phyloP scores from a whole-genome alignment of 805 yeast genomes.

The Hanseniaspora valbyensis region DNA sequence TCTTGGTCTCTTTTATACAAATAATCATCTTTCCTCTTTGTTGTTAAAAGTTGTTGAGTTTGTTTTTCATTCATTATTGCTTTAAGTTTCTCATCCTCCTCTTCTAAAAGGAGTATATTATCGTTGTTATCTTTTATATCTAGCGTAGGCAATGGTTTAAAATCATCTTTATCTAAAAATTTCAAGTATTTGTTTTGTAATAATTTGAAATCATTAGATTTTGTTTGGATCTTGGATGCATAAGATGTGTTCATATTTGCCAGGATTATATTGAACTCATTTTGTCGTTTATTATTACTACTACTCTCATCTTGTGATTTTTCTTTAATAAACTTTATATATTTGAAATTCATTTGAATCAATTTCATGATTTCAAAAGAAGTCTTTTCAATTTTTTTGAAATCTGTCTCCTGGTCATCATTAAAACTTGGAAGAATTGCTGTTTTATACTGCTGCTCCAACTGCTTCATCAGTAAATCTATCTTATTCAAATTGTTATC shows the following conservation, averaged over 20 bases:
- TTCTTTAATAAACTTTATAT: constrained; percentile 55
- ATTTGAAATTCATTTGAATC: constrained; percentile 68
- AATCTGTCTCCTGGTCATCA: constrained; percentile 60
- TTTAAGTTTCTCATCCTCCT: constrained; percentile 30
- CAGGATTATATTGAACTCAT: constrained; percentile 50
- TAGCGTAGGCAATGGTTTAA: constrained; percentile 34
- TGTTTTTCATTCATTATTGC: constrained; percentile 26
- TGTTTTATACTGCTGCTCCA: constrained; percentile 53
- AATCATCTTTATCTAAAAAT: constrained; percentile 70
- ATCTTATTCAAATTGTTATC: constrained; percentile 51
- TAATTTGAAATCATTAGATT: constrained; percentile 67
- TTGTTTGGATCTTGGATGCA: constrained; percentile 73
- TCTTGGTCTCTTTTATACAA: constrained; percentile 67
- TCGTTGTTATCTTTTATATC: constrained; percentile 20
- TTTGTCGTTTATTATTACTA: constrained; percentile 30
- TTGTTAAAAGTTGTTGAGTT: constrained; percentile 22
- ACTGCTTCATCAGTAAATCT: constrained; percentile 47
- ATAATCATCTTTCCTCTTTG: constrained; percentile 21
- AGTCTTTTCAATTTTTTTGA: constrained; percentile 64
- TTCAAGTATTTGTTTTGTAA: constrained; percentile 83
- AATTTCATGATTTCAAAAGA: constrained; percentile 63
- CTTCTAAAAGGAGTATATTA: constrained; percentile 25
- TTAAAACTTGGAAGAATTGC: constrained; percentile 78
- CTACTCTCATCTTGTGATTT: constrained; percentile 31
- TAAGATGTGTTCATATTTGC: constrained; percentile 73